Evolutionary conservation across 768 basidiomycete genomes (phyloP).

Genomic region (Fomitopsis serialis): DNA sequence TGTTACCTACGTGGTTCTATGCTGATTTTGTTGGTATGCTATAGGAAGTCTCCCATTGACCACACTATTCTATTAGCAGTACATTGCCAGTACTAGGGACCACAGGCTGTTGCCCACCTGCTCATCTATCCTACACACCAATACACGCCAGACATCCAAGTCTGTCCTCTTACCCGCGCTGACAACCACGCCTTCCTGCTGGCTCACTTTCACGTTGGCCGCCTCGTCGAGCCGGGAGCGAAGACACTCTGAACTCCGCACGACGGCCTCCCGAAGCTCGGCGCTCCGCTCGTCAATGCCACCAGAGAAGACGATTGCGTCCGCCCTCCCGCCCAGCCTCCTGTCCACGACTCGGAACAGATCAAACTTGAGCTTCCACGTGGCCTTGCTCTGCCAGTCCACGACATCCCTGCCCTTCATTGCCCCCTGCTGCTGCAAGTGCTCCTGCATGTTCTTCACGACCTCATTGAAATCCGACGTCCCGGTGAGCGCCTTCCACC

Average conservation of each 20-base stretch:
- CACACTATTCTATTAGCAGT: too few relatives aligned
- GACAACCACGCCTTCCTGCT: slow-evolving; percentile 34
- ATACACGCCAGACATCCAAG: slow-evolving; percentile 31
- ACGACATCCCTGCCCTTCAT: slow-evolving; percentile 5
- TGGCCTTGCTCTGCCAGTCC: slow-evolving; percentile 25
- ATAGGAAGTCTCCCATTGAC: too few relatives aligned
- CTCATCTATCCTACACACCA: slow-evolving; percentile 67
- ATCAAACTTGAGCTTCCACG: slow-evolving; percentile 62
- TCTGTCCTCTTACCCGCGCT: slow-evolving; percentile 36
- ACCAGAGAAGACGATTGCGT: slow-evolving; percentile 81
- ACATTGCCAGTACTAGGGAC: too few relatives aligned
- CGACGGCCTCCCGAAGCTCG: slow-evolving; percentile 55
- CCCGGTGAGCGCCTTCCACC: slow-evolving; percentile 74
- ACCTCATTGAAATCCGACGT: slow-evolving; percentile 81
- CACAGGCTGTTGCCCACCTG: too few relatives aligned
- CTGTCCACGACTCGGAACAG: too few relatives aligned
- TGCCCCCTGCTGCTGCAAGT: neutral
- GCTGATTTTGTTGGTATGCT: too few relatives aligned
- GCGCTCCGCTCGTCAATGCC: slow-evolving; percentile 80
- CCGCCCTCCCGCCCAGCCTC: too few relatives aligned
- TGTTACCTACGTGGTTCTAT: too few relatives aligned
- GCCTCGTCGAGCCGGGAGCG: slow-evolving; percentile 51
- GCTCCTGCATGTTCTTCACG: slow-evolving; percentile 21
- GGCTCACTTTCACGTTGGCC: slow-evolving; percentile 40
- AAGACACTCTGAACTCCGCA: slow-evolving; percentile 47